Percentiles rank a stretch among this genome's conserved stretches.
These are phyloP conservation scores for Mollisiaceae sp. DNA, from an alignment of 2,329 filamentous ascomycete species.

Conservation along the genomic window DNA sequence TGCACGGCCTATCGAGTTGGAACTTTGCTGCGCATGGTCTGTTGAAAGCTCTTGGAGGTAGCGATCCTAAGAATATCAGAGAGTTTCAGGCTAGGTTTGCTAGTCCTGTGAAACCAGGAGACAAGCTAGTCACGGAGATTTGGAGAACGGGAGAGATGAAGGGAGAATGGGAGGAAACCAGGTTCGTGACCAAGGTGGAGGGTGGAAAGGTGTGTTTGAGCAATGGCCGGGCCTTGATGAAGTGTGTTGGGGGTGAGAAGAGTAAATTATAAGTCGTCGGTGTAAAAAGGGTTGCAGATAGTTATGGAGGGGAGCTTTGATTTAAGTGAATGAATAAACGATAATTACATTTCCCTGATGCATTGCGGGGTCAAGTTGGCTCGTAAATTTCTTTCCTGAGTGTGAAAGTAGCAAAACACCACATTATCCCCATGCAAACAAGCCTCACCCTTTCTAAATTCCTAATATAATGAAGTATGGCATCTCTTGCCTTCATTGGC, in stretches of 20 bases:
- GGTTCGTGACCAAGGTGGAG: slow-evolving; percentile 79
- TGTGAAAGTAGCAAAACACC: too few species aligned
- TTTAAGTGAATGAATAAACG: background rate
- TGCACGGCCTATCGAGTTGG: slow-evolving; percentile 89
- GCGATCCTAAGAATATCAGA: slow-evolving; percentile 80
- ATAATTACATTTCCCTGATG: background rate
- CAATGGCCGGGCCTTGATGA: slow-evolving; percentile 81
- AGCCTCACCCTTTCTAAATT: too few species aligned
- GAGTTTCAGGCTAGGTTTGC: slow-evolving; percentile 91
- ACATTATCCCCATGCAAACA: too few species aligned
- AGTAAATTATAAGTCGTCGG: slow-evolving; percentile 40
- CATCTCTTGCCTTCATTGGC: too few species aligned
- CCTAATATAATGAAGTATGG: too few species aligned
- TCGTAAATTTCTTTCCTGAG: too few species aligned
- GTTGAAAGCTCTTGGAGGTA: slow-evolving; percentile 73
- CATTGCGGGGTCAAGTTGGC: too few species aligned
- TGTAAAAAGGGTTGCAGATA: background rate
- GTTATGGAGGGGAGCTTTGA: slow-evolving; percentile 2
- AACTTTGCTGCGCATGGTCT: slow-evolving; percentile 78
- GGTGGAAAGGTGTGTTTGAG: slow-evolving; percentile 84
- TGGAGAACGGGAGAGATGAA: slow-evolving; percentile 76
- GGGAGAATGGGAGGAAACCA: slow-evolving; percentile 79
- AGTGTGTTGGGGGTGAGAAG: slow-evolving; percentile 31
- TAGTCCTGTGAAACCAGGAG: slow-evolving; percentile 80
- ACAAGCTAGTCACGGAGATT: slow-evolving; percentile 79